Conservation (phyloP, 2,329 filamentous ascomycete species). For the Reticulascus tulasneorum region DNA sequence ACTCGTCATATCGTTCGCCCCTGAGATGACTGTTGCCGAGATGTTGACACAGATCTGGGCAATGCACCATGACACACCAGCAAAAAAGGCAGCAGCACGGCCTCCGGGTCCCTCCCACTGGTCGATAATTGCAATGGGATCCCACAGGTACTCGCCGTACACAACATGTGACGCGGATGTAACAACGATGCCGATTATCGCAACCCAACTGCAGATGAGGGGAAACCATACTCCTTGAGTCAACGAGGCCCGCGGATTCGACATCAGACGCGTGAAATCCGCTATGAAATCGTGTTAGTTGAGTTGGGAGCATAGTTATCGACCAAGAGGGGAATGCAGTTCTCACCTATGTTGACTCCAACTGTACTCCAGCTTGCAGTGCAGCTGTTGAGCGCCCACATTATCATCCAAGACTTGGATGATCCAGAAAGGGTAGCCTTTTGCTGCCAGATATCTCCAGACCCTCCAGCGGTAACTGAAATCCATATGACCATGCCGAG, state of each 20-base stretch:
- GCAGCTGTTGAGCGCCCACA: no score
- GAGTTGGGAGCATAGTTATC: no score
- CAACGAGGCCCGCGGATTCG: no score
- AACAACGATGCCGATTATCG: conserved; percentile 54
- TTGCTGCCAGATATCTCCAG: conserved; percentile 18
- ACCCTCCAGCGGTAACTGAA: conserved; percentile 11
- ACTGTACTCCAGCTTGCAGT: no score
- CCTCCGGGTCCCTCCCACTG: conserved; percentile 43
- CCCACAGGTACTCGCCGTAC: conserved; percentile 38
- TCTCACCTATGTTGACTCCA: no score
- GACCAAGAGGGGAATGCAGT: no score
- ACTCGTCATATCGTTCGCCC: conserved; percentile 53
- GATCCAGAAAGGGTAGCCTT: no score
- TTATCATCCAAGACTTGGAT: no score
- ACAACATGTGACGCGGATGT: conserved; percentile 47
- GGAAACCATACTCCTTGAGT: no score
- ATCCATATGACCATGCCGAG: conserved; percentile 17
- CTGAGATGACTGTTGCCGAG: conserved; percentile 51
- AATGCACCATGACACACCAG: conserved; percentile 48
- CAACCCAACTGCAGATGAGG: no score
- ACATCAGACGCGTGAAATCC: no score
- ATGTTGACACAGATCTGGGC: conserved; percentile 54
- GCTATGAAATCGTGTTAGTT: no score
- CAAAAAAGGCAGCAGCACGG: conserved; percentile 41
- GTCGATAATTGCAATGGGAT: conserved; percentile 41